Percentiles rank a stretch among this genome's conserved stretches.
Conservation (phyloP, 805 yeast species). For the Wickerhamomyces alni region DNA sequence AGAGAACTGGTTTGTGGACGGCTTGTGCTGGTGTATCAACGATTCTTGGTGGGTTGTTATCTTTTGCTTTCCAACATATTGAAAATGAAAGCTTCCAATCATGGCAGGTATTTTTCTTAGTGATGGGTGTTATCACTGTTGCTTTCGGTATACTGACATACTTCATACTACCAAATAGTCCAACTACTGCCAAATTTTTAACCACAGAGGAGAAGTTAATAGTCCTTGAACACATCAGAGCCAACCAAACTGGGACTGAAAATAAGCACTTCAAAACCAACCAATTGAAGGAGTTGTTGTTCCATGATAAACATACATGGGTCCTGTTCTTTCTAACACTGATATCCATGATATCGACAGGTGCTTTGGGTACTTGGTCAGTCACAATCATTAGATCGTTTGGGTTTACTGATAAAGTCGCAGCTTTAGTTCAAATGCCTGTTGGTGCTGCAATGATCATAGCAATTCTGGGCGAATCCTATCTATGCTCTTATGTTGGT, state of each 20-base stretch:
- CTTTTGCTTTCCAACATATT: slow-evolving; percentile 51
- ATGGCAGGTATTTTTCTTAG: slow-evolving; percentile 59
- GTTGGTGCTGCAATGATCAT: slow-evolving; percentile 45
- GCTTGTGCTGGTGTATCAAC: slow-evolving; percentile 49
- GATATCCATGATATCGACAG: slow-evolving; percentile 43
- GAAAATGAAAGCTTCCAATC: slow-evolving; percentile 33
- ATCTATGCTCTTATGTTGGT: slow-evolving; percentile 30
- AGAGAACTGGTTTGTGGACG: slow-evolving; percentile 51
- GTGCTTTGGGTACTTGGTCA: slow-evolving; percentile 34
- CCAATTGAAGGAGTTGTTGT: slow-evolving; percentile 37
- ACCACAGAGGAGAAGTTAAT: slow-evolving; percentile 34
- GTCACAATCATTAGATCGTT: slow-evolving; percentile 36
- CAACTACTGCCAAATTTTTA: slow-evolving; percentile 29
- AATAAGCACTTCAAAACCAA: slow-evolving; percentile 33
- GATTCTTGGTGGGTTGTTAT: slow-evolving; percentile 39
- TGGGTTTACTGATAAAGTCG: slow-evolving; percentile 36
- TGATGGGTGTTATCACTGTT: slow-evolving; percentile 49
- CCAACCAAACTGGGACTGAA: slow-evolving; percentile 43
- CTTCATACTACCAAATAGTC: slow-evolving; percentile 46
- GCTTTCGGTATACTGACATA: slow-evolving; percentile 40
- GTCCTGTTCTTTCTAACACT: slow-evolving; percentile 39
- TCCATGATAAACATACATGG: slow-evolving; percentile 44
- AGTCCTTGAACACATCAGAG: slow-evolving; percentile 36
- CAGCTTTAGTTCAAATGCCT: slow-evolving; percentile 50
- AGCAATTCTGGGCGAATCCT: slow-evolving; percentile 34